Evolutionary conservation across 208 protist species (phyloP).

Genomic region (Naegleria lovaniensis): DNA sequence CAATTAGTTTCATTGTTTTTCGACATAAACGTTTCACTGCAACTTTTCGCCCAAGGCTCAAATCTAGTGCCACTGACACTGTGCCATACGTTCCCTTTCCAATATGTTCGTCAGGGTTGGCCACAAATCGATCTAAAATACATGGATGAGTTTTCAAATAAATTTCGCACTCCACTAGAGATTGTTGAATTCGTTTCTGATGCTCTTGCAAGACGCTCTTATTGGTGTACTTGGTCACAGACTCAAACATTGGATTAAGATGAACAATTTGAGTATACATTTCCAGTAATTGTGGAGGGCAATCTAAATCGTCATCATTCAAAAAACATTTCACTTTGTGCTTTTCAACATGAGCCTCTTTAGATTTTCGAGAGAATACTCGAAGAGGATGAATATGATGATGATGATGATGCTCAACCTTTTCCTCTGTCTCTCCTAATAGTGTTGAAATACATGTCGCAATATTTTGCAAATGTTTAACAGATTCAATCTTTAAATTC

Average conservation of each 20-base stretch:
- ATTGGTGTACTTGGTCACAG: not conserved
- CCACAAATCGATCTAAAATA: not conserved
- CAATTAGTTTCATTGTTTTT: not conserved
- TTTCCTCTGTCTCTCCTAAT: not conserved
- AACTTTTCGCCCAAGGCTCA: not conserved
- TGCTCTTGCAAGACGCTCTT: not conserved
- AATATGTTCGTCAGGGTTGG: not conserved
- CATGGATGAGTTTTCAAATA: not conserved
- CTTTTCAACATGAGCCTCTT: not conserved
- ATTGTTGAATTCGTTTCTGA: not conserved
- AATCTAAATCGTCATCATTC: not conserved
- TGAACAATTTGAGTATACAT: not conserved
- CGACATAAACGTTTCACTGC: not conserved
- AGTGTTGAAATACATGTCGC: not conserved
- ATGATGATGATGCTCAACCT: too few species aligned
- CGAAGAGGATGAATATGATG: too few species aligned
- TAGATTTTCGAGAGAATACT: not conserved
- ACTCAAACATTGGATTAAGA: not conserved
- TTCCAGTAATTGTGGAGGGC: not conserved
- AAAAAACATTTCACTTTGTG: not conserved
- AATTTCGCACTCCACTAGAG: not conserved
- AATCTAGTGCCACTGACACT: not conserved
- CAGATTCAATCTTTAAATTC: not conserved
- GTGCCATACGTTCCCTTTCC: conserved; percentile 10
- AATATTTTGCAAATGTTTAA: not conserved